These are phyloP conservation scores for Cyclospora cayetanensis DNA, from an alignment of 169 alveolate genomes.

Conservation along the genomic window DNA sequence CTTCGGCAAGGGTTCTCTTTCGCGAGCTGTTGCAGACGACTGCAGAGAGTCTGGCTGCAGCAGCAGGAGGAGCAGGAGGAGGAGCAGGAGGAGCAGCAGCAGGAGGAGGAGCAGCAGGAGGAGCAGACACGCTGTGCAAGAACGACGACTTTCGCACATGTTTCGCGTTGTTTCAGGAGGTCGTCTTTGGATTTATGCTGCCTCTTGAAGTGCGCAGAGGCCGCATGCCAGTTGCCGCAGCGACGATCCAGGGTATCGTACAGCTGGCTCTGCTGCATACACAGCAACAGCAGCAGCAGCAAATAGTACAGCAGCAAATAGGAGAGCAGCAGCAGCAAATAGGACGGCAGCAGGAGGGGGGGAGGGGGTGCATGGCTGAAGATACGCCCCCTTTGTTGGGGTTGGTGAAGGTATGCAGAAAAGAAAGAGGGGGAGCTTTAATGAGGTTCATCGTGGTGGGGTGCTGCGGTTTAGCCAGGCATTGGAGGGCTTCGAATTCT, in stretches of 20 bases:
- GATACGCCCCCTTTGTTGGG: no score
- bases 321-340: neutral
- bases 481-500: no score
- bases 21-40: slow-evolving; percentile 26
- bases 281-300: slow-evolving; percentile 53
- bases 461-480: no score
- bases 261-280: slow-evolving; percentile 47
- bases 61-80: neutral
- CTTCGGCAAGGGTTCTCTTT: neutral
- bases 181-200: neutral
- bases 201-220: slow-evolving; percentile 24
- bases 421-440: no score
- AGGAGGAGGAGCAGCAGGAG: neutral
- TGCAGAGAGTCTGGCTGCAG: neutral
- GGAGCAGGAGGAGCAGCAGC: neutral
- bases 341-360: no score
- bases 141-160: slow-evolving; percentile 11
- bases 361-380: no score
- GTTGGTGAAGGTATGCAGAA: no score
- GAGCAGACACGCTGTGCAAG: neutral
- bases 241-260: slow-evolving; percentile 17
- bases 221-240: slow-evolving; percentile 47
- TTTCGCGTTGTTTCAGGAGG: slow-evolving; percentile 1
- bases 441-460: no score
- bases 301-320: slow-evolving; percentile 21